These are phyloP conservation scores for Lachancea lanzarotensis DNA, from an alignment of 805 yeast genomes.

Conservation along the genomic window DNA sequence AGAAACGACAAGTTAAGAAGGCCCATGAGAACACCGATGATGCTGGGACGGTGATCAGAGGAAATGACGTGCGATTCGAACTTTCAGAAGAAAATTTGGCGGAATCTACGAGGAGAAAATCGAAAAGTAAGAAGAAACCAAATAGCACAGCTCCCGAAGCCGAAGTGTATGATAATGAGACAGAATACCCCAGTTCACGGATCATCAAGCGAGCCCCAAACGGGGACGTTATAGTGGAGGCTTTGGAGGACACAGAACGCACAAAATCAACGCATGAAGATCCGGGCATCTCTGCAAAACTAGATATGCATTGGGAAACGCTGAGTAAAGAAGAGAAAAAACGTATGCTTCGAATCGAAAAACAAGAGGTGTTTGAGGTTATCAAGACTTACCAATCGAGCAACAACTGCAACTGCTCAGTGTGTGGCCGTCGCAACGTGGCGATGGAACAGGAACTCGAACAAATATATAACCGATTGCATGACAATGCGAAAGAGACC, in stretches of 20 bases:
- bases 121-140: constrained; percentile 12
- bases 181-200: constrained; percentile 66
- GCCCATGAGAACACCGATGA: neutral
- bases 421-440: constrained; percentile 67
- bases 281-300: constrained; percentile 15
- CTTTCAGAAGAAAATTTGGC: constrained; percentile 4
- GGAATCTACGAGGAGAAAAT: constrained; percentile 24
- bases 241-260: constrained; percentile 19
- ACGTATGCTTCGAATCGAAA: constrained; percentile 57
- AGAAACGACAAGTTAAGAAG: constrained; percentile 7
- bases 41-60: constrained; percentile 4
- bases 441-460: constrained; percentile 74
- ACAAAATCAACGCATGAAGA: neutral
- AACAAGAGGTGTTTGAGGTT: constrained; percentile 57
- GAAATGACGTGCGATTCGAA: constrained; percentile 7
- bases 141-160: constrained; percentile 30
- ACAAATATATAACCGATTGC: constrained; percentile 61
- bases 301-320: constrained; percentile 53
- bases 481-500: constrained; percentile 40
- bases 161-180: constrained; percentile 46
- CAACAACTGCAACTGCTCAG: constrained; percentile 57
- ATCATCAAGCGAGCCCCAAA: constrained; percentile 64
- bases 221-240: constrained; percentile 71
- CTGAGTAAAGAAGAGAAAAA: constrained; percentile 55
- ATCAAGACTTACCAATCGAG: constrained; percentile 52